Percentiles rank a stretch among this genome's conserved stretches.
Evolutionary conservation across 148 eudicot genomes (phyloP).

Genomic region (Oxyria digyna): DNA sequence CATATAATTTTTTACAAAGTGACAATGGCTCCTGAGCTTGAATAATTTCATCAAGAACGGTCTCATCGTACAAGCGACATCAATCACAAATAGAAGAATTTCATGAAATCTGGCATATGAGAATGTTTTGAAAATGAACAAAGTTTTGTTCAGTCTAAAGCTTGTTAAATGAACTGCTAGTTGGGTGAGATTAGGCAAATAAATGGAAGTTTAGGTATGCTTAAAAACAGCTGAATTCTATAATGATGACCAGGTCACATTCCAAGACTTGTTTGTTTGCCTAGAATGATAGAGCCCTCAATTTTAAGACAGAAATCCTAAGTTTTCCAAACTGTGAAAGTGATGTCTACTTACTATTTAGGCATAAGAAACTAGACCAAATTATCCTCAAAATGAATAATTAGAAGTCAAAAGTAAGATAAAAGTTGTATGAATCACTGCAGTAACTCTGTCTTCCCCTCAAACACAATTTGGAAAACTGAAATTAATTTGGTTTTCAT

Average conservation of each 20-base stretch:
- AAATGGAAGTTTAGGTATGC: too few relatives aligned
- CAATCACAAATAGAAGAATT: too few relatives aligned
- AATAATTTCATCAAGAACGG: too few relatives aligned
- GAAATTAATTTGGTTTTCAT: constrained; percentile 17
- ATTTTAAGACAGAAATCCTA: not conserved
- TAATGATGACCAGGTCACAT: not conserved
- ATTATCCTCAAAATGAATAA: not conserved
- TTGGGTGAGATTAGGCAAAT: too few relatives aligned
- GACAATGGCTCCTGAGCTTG: too few relatives aligned
- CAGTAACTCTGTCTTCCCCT: not conserved
- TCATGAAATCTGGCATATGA: too few relatives aligned
- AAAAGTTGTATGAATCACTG: not conserved
- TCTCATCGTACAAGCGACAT: too few relatives aligned
- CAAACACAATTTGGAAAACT: constrained; percentile 85
- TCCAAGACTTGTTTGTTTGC: not conserved
- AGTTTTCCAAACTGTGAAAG: not conserved
- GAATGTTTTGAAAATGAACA: too few relatives aligned
- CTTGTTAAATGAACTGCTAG: too few relatives aligned
- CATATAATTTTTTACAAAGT: too few relatives aligned
- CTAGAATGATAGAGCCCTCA: not conserved
- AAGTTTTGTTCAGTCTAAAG: too few relatives aligned
- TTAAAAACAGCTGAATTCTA: not conserved
- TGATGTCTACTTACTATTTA: not conserved
- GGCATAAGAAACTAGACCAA: not conserved
- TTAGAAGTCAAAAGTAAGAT: not conserved